Base-by-base conservation (phyloP, 805 yeast species). In the Saccharomycopsis schoenii region DNA sequence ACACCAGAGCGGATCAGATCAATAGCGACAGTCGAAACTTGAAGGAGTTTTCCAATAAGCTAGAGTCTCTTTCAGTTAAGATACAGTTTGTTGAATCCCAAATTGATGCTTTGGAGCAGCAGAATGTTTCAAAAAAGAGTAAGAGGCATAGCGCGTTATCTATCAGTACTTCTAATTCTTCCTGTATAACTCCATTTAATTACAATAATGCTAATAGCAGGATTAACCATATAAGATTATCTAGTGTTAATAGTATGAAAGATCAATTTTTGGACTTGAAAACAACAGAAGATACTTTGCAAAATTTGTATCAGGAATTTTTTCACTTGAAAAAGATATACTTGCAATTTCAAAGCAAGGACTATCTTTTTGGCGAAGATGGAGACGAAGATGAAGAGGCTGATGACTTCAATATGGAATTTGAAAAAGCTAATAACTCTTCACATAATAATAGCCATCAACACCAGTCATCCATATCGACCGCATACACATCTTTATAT, bases 271-370 rank as follows among this genome's bases (percentile, higher is more conserved):
- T 77, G 37, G 76, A 77, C 60, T 75, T 78, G 78, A 71, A 74
- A 69, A 76, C 80, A 4, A 73, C 77, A 0, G 78, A 76, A 58
- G 77, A 80, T 1, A 78, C 81, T 2, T 67, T 77, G 54, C 80
- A 77, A 21, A 79, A 79, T 62, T 59, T 79, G 24, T 70, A 71
- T 41, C 66, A 74, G 56, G 82, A 79, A 63, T 78, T 71, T 61
- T 68, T 70, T 17, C 76, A 74, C 59, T 60, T 78, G 17, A 64
- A 64, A 17, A 66, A 66, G 17, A 67, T 47, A 21, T 47, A 47
- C 21, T 66, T 55, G 41, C 42, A 54, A 54, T n/a, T 34, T 2
- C 52, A 47, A 21, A 47, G 34, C 34, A 47, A 47, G 21, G 52
- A 47, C 2, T 47, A 47, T 21, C 52, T 47, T 24, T 47, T 47